phyloP scores from a whole-genome alignment of 352 stramenopile genomes.

The Globisporangium camurandrum region DNA sequence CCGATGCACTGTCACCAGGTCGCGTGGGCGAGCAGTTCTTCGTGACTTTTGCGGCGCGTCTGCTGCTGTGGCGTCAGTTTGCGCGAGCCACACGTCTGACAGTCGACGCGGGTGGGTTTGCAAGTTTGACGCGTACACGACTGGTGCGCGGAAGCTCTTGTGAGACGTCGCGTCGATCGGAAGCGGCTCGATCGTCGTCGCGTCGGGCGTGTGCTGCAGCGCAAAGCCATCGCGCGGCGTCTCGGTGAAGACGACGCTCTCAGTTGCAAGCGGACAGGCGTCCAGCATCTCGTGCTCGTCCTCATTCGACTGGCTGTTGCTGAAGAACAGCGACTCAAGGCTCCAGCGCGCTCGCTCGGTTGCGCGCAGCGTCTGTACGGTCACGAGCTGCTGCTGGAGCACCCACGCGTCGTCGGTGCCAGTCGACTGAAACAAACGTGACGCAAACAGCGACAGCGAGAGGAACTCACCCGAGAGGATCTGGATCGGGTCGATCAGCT shows the following conservation, averaged over 20 bases:
- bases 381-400: conserved; percentile 55
- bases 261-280: conserved; percentile 29
- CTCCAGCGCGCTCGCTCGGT: conserved; percentile 23
- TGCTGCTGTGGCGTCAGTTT: conserved; percentile 1
- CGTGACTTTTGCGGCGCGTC: conserved; percentile 1
- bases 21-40: conserved; percentile 7
- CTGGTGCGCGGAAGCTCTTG: neutral
- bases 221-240: conserved; percentile 10
- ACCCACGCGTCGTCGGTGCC: conserved; percentile 14
- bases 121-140: conserved; percentile 9
- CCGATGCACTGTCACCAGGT: conserved; percentile 51
- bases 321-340: conserved; percentile 41
- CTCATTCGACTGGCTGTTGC: conserved; percentile 8
- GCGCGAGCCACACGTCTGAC: conserved; percentile 10
- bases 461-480: conserved; percentile 67
- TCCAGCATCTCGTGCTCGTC: conserved; percentile 9
- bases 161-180: neutral
- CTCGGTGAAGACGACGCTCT: conserved; percentile 35
- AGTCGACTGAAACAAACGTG: neutral
- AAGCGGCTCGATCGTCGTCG: neutral
- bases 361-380: conserved; percentile 28
- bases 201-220: conserved; percentile 14
- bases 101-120: conserved; percentile 4
- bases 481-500: conserved; percentile 67
- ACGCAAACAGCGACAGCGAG: conserved; percentile 45